Evolutionary conservation across 805 yeast genomes (phyloP).

Genomic region (Danielozyma ontarioensis): DNA sequence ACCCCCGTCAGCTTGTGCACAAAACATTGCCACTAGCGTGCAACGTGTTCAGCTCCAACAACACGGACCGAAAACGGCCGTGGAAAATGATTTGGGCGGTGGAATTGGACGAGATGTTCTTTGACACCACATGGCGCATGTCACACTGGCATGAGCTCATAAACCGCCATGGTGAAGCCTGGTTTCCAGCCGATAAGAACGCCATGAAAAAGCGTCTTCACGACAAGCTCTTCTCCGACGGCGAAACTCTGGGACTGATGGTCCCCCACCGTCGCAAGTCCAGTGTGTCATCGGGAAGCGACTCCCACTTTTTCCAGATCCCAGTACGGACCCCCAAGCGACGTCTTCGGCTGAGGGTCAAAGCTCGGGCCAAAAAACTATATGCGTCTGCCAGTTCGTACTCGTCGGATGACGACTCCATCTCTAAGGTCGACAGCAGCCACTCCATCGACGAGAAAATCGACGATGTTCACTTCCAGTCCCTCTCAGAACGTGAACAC

Average conservation of each 20-base stretch:
- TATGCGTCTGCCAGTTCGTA: neutral
- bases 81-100: conserved; percentile 60
- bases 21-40: conserved; percentile 59
- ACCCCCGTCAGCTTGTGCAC: conserved; percentile 36
- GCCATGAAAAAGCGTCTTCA: conserved; percentile 17
- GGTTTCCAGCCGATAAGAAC: conserved; percentile 39
- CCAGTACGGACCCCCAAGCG: too few species aligned
- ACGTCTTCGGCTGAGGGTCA: neutral
- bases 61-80: conserved; percentile 21
- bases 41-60: conserved; percentile 49
- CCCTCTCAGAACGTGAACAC: too few species aligned
- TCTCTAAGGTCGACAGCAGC: neutral
- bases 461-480: too few species aligned
- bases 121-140: conserved; percentile 57
- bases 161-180: conserved; percentile 40
- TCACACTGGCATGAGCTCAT: conserved; percentile 49
- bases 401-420: neutral
- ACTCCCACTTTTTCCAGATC: too few species aligned
- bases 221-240: conserved; percentile 27
- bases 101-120: conserved; percentile 51
- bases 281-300: neutral
- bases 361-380: neutral
- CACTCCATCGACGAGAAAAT: neutral
- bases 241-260: too few species aligned
- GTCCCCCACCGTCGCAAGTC: neutral